Conservation (phyloP, 441 rosid species). For the Adansonia grandidieri region DNA sequence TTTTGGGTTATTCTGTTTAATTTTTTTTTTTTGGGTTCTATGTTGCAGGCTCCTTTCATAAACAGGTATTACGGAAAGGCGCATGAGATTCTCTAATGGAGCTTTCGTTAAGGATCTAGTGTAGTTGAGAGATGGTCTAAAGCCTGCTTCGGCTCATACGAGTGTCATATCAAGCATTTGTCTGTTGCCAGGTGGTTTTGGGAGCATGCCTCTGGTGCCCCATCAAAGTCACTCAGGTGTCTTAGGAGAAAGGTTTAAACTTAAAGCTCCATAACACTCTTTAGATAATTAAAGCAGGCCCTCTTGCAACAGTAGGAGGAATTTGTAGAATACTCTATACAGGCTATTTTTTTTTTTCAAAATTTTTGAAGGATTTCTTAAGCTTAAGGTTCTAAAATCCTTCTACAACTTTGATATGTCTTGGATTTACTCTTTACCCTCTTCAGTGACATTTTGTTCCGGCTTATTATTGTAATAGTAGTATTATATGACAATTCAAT, state of each 20-base stretch:
- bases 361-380: constrained; percentile 21
- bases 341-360: constrained; percentile 23
- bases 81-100: constrained; percentile 57
- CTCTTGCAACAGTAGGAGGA: constrained; percentile 26
- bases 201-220: constrained; percentile 32
- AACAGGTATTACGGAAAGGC: constrained; percentile 85
- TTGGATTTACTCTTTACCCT: neutral
- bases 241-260: constrained; percentile 25
- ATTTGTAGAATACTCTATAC: constrained; percentile 35
- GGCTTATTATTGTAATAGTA: neutral
- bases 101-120: neutral
- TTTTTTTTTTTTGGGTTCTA: neutral
- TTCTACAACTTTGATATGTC: neutral
- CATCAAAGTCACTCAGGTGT: constrained; percentile 22
- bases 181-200: constrained; percentile 18
- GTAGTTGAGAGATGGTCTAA: constrained; percentile 7
- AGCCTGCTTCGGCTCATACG: constrained; percentile 23
- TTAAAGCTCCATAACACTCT: constrained; percentile 26
- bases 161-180: constrained; percentile 24
- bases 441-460: neutral
- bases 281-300: constrained; percentile 11
- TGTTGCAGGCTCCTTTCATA: constrained; percentile 65
- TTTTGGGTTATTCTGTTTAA: no score
- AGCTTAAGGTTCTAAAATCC: constrained; percentile 31
- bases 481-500: neutral